These are phyloP conservation scores for Phaeosphaeriaceae sp. DNA, from an alignment of 2,329 filamentous ascomycete species.

Conservation along the genomic window DNA sequence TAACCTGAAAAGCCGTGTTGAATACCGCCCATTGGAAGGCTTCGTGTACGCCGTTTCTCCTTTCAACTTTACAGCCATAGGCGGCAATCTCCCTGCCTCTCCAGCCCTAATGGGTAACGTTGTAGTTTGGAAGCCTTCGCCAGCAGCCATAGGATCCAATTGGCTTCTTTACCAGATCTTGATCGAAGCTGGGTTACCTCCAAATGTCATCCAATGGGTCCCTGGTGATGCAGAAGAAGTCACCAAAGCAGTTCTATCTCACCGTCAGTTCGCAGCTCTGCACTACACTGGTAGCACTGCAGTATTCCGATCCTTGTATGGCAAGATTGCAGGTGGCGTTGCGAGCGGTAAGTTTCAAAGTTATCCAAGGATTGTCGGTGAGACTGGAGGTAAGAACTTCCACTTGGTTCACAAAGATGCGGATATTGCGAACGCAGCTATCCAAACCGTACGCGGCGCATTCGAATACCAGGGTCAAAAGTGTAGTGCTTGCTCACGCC, in stretches of 20 bases:
- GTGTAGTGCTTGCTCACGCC: slow-evolving; percentile 82
- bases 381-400: slow-evolving; percentile 95
- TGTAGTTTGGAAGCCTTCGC: slow-evolving; percentile 96
- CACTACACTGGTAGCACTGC: slow-evolving; percentile 94
- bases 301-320: slow-evolving; percentile 88
- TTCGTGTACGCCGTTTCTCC: slow-evolving; percentile 95
- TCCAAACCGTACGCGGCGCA: slow-evolving; percentile 83
- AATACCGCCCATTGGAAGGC: slow-evolving; percentile 88
- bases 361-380: slow-evolving; percentile 88
- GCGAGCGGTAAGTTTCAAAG: slow-evolving; percentile 81
- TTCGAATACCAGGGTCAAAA: slow-evolving; percentile 95
- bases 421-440: slow-evolving; percentile 77
- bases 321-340: slow-evolving; percentile 81
- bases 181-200: slow-evolving; percentile 86
- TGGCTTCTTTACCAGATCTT: slow-evolving; percentile 91
- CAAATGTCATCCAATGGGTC: slow-evolving; percentile 90
- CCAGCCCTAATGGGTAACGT: slow-evolving; percentile 93
- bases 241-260: slow-evolving; percentile 76
- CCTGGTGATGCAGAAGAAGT: slow-evolving; percentile 86
- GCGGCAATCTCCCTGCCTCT: slow-evolving; percentile 80
- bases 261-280: slow-evolving; percentile 84
- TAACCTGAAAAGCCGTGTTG: slow-evolving; percentile 64
- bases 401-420: slow-evolving; percentile 80
- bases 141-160: slow-evolving; percentile 85
- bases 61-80: slow-evolving; percentile 98